Conservation (phyloP, 805 yeast species). For the Wickerhamiella qilinensis region DNA sequence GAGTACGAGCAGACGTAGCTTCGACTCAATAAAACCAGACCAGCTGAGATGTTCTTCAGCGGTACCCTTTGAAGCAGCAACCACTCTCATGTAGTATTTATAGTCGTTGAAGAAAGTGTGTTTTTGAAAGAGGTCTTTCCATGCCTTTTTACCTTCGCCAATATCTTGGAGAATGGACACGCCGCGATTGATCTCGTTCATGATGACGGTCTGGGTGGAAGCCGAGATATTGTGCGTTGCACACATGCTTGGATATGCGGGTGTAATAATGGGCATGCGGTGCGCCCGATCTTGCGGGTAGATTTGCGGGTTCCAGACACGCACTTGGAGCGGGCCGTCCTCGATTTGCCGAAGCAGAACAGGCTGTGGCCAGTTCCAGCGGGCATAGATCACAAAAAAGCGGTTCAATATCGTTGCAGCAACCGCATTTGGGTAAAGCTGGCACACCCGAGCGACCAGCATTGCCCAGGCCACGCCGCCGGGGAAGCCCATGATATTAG, state of each 20-base stretch:
- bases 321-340: slow-evolving; percentile 90
- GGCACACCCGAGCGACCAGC: slow-evolving; percentile 96
- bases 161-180: slow-evolving; percentile 54
- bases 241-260: slow-evolving; percentile 98
- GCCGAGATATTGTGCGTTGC: slow-evolving; percentile 91
- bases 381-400: slow-evolving; percentile 68
- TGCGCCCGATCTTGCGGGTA: slow-evolving; percentile 83
- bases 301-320: slow-evolving; percentile 91
- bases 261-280: slow-evolving; percentile 95
- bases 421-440: slow-evolving; percentile 88
- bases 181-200: slow-evolving; percentile 70
- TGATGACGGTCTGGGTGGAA: slow-evolving; percentile 70
- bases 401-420: slow-evolving; percentile 81
- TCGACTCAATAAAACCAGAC: slow-evolving; percentile 88
- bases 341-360: slow-evolving; percentile 84
- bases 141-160: slow-evolving; percentile 39
- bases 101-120: slow-evolving; percentile 74
- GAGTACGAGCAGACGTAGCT: slow-evolving; percentile 61
- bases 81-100: slow-evolving; percentile 71
- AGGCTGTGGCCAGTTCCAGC: slow-evolving; percentile 99
- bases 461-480: slow-evolving; percentile 99
- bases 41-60: slow-evolving; percentile 78
- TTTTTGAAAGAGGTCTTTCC: slow-evolving; percentile 63
- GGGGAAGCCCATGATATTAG: slow-evolving; percentile 90
- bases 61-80: slow-evolving; percentile 56